phyloP scores from a whole-genome alignment of 2,329 filamentous ascomycete genomes.

The Elsinoe necatrix region DNA sequence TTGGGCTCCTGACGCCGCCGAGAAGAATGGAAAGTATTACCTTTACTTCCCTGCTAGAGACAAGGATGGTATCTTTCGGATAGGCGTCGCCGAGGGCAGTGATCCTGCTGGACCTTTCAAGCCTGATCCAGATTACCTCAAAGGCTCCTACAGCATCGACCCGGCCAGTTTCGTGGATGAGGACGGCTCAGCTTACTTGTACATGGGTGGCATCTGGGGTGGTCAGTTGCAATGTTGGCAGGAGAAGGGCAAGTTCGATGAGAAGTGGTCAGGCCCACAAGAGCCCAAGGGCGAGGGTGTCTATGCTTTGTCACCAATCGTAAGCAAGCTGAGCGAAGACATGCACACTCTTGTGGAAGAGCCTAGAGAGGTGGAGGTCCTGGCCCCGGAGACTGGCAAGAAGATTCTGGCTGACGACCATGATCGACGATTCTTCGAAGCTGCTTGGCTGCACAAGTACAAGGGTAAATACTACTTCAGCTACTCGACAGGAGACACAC shows the following conservation, averaged over 20 bases:
- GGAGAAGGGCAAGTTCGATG: slow-evolving; percentile 48
- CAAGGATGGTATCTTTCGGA: slow-evolving; percentile 60
- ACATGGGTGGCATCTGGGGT: slow-evolving; percentile 74
- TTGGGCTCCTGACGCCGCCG: slow-evolving; percentile 70
- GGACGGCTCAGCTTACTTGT: slow-evolving; percentile 56
- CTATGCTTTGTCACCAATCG: slow-evolving; percentile 56
- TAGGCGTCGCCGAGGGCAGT: slow-evolving; percentile 60
- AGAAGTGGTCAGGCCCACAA: slow-evolving; percentile 45
- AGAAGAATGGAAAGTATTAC: slow-evolving; percentile 62
- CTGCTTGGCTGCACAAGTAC: slow-evolving; percentile 70
- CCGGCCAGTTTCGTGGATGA: slow-evolving; percentile 68
- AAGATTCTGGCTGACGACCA: slow-evolving; percentile 60
- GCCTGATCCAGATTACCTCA: slow-evolving; percentile 56
- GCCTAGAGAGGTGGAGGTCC: slow-evolving; percentile 54
- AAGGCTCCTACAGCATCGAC: slow-evolving; percentile 67
- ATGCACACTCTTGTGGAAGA: slow-evolving; percentile 54
- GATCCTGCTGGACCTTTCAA: slow-evolving; percentile 61
- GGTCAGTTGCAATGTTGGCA: slow-evolving; percentile 72
- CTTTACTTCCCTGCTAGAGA: slow-evolving; percentile 71
- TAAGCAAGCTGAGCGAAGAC: slow-evolving; percentile 54
- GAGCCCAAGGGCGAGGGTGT: slow-evolving; percentile 51
- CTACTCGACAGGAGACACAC: slow-evolving; percentile 71
- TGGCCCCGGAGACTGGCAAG: slow-evolving; percentile 50
- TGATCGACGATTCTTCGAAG: slow-evolving; percentile 69
- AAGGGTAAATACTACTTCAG: slow-evolving; percentile 63